Conservation (phyloP, 1,284 basidiomycete species). For the Apiotrichum siamense region DNA sequence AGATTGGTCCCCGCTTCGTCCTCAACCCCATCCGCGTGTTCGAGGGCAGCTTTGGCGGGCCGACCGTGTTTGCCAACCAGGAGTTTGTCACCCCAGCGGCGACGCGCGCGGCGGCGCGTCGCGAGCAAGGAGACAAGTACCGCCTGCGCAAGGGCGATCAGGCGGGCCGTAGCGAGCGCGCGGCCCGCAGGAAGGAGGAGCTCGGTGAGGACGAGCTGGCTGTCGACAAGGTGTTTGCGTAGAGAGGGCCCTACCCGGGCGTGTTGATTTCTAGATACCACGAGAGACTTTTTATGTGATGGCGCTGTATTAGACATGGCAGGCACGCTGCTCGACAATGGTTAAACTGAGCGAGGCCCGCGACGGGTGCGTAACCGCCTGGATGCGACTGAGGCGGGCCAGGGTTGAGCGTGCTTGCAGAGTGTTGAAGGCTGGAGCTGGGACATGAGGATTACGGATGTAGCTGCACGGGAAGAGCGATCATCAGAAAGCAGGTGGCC, state of each 20-base stretch:
- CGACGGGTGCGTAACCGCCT: no score
- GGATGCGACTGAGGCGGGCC: no score
- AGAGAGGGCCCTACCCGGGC: neutral
- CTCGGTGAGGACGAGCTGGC: conserved; percentile 73
- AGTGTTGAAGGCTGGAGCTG: no score
- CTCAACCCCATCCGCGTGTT: conserved; percentile 97
- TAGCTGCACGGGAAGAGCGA: no score
- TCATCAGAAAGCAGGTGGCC: no score
- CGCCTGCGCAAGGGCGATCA: conserved; percentile 71
- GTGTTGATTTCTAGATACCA: neutral
- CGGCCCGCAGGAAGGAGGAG: conserved; percentile 56
- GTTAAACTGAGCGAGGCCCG: no score
- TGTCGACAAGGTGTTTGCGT: conserved; percentile 83
- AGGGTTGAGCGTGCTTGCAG: no score
- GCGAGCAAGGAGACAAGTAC: conserved; percentile 74
- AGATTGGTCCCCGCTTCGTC: conserved; percentile 96
- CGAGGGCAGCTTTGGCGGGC: conserved; percentile 92
- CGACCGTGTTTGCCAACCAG: conserved; percentile 93
- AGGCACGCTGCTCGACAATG: no score
- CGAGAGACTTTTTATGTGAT: neutral
- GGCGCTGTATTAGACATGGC: neutral
- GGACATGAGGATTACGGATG: no score
- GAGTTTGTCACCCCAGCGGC: conserved; percentile 88
- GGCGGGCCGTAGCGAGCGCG: conserved; percentile 60
- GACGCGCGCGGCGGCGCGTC: conserved; percentile 64